A percentile compares a stretch with the other conserved stretches of the same genome.
Evolutionary conservation across 768 basidiomycete species (phyloP).

Genomic region (Myochromella boudieri): DNA sequence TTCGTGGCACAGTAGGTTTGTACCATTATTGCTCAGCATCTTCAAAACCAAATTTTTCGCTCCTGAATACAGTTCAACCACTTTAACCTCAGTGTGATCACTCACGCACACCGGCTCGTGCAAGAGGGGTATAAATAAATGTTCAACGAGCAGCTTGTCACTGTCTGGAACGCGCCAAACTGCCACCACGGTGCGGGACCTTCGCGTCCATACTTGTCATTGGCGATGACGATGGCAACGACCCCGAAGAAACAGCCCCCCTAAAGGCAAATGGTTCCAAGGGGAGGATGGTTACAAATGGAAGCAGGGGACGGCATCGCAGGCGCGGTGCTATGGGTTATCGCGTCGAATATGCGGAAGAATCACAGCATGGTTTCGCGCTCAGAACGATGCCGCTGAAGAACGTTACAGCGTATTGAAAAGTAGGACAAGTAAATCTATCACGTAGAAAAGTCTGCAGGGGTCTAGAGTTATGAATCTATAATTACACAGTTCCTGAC

Average conservation of each 20-base stretch:
- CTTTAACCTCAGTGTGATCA: slow-evolving; percentile 84
- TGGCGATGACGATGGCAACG: slow-evolving; percentile 40
- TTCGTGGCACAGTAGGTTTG: slow-evolving; percentile 93
- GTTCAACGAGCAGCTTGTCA: slow-evolving; percentile 91
- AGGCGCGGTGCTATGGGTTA: slow-evolving; percentile 5
- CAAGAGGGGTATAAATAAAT: slow-evolving; percentile 96
- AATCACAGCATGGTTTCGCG: no score
- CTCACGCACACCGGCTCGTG: slow-evolving; percentile 94
- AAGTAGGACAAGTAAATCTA: no score
- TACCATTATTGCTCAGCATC: no score
- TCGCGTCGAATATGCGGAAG: no score
- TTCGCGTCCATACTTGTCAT: slow-evolving; percentile 90
- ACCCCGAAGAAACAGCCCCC: background rate
- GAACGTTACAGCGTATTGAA: no score
- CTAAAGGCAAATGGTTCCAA: background rate
- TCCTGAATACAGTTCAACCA: slow-evolving; percentile 73
- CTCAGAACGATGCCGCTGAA: no score
- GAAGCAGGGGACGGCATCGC: background rate
- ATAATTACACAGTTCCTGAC: no score
- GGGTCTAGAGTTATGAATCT: no score
- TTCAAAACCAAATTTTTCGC: no score
- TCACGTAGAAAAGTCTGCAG: no score
- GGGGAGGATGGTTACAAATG: background rate
- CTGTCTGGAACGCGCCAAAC: slow-evolving; percentile 91
- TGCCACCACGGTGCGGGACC: slow-evolving; percentile 85